Percentiles rank a stretch among this genome's conserved stretches.
Conservation (phyloP, 1,284 basidiomycete genomes). For the Ustilago sp. region DNA sequence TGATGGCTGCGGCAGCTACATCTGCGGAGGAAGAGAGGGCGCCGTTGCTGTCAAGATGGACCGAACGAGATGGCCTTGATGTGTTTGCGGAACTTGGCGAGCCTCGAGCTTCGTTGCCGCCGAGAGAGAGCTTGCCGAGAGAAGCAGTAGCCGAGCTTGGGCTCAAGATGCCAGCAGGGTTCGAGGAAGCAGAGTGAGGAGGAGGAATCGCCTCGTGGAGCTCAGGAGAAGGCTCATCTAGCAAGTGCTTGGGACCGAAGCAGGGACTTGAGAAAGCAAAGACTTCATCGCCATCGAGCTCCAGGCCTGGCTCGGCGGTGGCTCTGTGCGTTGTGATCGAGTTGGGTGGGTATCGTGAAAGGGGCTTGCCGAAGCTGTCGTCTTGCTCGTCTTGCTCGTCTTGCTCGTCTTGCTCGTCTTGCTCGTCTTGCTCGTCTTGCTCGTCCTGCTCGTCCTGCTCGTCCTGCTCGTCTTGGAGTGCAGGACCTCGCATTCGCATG, state of each 20-base stretch:
- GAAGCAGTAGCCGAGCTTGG: conserved; percentile 57
- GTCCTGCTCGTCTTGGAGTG: conserved; percentile 49
- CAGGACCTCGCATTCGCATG: conserved; percentile 54
- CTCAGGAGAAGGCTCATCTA: conserved; percentile 47
- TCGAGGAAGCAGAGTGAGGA: conserved; percentile 22
- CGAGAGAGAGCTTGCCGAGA: conserved; percentile 54
- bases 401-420: conserved; percentile 54
- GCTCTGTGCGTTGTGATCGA: conserved; percentile 27
- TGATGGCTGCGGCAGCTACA: conserved; percentile 48
- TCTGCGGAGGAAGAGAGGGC: conserved; percentile 48
- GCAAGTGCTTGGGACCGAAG: conserved; percentile 57
- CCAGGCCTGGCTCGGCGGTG: conserved; percentile 37
- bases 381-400: conserved; percentile 55
- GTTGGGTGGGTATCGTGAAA: conserved; percentile 21
- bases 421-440: conserved; percentile 53
- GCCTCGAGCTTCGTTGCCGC: conserved; percentile 41
- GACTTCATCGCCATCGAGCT: conserved; percentile 58
- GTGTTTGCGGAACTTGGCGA: conserved; percentile 29
- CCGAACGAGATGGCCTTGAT: conserved; percentile 35
- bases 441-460: conserved; percentile 56
- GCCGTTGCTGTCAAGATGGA: conserved; percentile 30
- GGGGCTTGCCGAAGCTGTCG: conserved; percentile 51
- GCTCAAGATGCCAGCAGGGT: conserved; percentile 47
- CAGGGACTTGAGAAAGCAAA: conserved; percentile 63
- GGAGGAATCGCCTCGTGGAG: conserved; percentile 43